Conservation (phyloP, 164 flowering plant genomes). For the Piper betle region DNA sequence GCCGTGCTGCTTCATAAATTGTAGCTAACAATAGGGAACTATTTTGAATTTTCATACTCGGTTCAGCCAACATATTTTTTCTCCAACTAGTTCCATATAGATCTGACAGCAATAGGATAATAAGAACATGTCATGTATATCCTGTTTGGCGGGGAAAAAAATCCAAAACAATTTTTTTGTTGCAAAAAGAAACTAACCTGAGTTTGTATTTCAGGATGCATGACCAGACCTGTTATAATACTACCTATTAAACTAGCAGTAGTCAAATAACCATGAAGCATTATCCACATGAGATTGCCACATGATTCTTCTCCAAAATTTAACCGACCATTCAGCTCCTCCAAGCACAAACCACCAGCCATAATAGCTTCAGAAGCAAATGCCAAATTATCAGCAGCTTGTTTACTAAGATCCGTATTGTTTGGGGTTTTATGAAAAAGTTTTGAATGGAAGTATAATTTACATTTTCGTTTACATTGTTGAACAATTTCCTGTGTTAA, state of each 20-base stretch:
- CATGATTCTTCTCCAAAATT: conserved; percentile 25
- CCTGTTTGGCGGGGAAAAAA: no score
- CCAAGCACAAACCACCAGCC: conserved; percentile 8
- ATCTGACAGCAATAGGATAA: conserved; percentile 36
- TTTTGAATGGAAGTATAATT: conserved; percentile 7
- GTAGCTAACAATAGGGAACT: conserved; percentile 45
- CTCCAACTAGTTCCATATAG: conserved; percentile 31
- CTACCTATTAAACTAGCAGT: conserved; percentile 35
- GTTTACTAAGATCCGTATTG: conserved; percentile 9
- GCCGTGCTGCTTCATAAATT: conserved; percentile 61
- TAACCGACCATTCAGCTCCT: conserved; percentile 16
- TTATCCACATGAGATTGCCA: conserved; percentile 41
- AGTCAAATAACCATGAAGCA: conserved; percentile 54
- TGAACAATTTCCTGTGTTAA: conserved; percentile 41
- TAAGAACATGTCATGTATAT: no score
- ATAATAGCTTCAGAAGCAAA: conserved; percentile 8
- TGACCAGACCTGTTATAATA: conserved; percentile 36
- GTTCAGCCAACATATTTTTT: conserved; percentile 8
- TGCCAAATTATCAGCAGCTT: conserved; percentile 3
- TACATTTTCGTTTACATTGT: conserved; percentile 21
- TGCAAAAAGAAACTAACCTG: conserved; percentile 29
- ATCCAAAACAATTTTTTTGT: no score
- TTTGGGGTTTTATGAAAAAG: conserved; percentile 1
- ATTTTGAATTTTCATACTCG: conserved; percentile 20
- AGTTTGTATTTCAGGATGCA: conserved; percentile 47